These are phyloP conservation scores for Multifurca ochricompacta DNA, from an alignment of 768 basidiomycete genomes.

Conservation along the genomic window DNA sequence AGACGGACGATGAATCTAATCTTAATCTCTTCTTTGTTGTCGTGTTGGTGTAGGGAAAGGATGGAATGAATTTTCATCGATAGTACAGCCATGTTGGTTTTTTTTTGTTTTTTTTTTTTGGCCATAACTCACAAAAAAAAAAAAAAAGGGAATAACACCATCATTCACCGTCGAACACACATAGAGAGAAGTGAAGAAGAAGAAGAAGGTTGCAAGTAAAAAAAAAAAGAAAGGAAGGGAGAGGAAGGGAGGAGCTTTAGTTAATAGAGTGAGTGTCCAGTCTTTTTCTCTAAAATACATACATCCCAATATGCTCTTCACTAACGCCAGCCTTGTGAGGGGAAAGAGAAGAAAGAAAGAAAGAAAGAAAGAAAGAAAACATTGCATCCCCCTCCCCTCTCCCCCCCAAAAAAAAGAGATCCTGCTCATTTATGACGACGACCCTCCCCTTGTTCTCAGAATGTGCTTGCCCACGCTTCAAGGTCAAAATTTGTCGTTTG, in stretches of 20 bases:
- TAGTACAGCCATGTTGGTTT: too few species aligned
- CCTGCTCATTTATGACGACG: slow-evolving; percentile 12
- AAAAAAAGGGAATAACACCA: neutral
- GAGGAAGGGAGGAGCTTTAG: too few species aligned
- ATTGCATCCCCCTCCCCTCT: neutral
- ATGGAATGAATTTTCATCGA: too few species aligned
- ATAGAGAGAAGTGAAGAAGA: too few species aligned
- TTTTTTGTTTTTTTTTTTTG: too few species aligned
- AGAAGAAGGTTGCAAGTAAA: neutral
- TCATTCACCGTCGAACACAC: too few species aligned
- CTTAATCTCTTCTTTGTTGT: too few species aligned
- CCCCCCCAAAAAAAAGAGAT: neutral
- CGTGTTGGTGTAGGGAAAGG: too few species aligned
- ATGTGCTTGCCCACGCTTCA: slow-evolving; percentile 73
- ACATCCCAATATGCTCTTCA: slow-evolving; percentile 7
- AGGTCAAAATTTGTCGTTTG: slow-evolving; percentile 57
- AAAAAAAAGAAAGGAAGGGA: neutral
- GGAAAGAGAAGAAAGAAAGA: too few species aligned
- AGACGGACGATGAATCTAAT: too few species aligned
- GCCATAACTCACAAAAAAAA: too few species aligned
- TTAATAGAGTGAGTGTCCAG: neutral
- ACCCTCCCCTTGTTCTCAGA: slow-evolving; percentile 32
- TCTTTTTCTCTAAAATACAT: slow-evolving; percentile 5
- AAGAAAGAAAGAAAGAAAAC: neutral
- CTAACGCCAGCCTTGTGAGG: too few species aligned